A percentile compares a stretch with the other conserved stretches of the same genome.
Evolutionary conservation across 495 filamentous ascomycete species (phyloP).

Genomic region (Aspergillus kassunensis): DNA sequence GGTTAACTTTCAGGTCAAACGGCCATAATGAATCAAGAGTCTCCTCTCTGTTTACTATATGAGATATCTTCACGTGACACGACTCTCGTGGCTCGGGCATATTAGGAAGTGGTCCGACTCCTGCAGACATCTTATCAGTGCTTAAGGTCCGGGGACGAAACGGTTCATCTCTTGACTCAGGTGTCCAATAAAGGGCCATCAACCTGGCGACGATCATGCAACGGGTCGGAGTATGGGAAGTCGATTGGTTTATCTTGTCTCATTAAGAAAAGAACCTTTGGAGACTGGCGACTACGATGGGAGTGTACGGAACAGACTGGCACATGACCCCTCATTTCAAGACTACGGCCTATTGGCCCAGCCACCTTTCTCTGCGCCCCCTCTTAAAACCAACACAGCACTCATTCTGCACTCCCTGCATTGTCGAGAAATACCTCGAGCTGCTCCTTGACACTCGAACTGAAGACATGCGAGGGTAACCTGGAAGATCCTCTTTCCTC

Average conservation of each 20-base stretch:
- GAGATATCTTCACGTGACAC: neutral
- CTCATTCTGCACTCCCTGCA: no score
- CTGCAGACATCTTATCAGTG: neutral
- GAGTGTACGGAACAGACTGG: conserved; percentile 19
- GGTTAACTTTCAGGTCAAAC: conserved; percentile 19
- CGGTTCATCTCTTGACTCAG: neutral
- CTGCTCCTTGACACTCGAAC: neutral
- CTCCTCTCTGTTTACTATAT: conserved; percentile 24
- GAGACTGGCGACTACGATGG: conserved; percentile 18
- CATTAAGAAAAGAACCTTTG: no score
- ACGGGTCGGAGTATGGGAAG: neutral
- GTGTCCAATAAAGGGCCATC: conserved; percentile 9
- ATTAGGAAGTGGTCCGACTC: neutral
- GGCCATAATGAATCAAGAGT: conserved; percentile 26
- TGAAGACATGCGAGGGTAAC: conserved; percentile 3
- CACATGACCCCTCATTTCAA: conserved; percentile 23
- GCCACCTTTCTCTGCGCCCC: conserved; percentile 21
- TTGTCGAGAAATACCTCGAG: no score
- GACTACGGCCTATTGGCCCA: conserved; percentile 24
- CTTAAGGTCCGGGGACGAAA: neutral
- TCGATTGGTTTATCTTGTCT: conserved; percentile 4
- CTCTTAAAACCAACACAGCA: conserved; percentile 3
- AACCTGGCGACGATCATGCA: conserved; percentile 20
- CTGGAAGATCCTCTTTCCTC: neutral
- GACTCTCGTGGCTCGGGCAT: neutral